phyloP scores from a whole-genome alignment of 495 filamentous ascomycete species.

The Trichoderma virens region DNA sequence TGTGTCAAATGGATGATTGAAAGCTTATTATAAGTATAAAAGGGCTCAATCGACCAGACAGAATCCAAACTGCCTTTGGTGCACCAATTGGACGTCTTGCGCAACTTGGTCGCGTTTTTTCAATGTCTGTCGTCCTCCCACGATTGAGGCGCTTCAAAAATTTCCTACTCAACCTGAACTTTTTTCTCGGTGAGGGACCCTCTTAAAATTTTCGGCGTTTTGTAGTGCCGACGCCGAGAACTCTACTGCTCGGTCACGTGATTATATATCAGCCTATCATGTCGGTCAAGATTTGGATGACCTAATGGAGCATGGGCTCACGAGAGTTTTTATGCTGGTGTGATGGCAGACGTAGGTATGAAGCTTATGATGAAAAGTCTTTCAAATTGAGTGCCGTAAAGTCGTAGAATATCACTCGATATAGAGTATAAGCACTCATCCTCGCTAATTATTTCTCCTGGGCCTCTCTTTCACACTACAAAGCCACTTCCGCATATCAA shows the following conservation, averaged over 20 bases:
- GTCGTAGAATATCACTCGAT: too few species aligned
- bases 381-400: too few species aligned
- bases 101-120: conserved; percentile 7
- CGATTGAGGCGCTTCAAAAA: conserved; percentile 7
- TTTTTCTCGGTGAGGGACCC: not conserved
- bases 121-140: conserved; percentile 6
- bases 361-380: not conserved
- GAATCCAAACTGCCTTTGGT: not conserved
- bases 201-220: not conserved
- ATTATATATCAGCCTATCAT: not conserved
- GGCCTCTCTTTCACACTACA: too few species aligned
- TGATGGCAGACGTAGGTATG: too few species aligned
- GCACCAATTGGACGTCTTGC: conserved; percentile 3
- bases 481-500: too few species aligned
- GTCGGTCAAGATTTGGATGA: not conserved
- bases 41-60: not conserved
- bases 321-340: not conserved
- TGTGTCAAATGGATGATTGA: not conserved
- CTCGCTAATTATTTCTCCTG: too few species aligned
- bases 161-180: not conserved
- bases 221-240: not conserved
- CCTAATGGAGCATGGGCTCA: not conserved
- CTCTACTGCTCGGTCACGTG: not conserved
- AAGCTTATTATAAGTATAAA: not conserved
- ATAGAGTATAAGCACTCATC: too few species aligned